phyloP scores from a whole-genome alignment of 352 stramenopile genomes.

The Chrysophaeum taylorii region DNA sequence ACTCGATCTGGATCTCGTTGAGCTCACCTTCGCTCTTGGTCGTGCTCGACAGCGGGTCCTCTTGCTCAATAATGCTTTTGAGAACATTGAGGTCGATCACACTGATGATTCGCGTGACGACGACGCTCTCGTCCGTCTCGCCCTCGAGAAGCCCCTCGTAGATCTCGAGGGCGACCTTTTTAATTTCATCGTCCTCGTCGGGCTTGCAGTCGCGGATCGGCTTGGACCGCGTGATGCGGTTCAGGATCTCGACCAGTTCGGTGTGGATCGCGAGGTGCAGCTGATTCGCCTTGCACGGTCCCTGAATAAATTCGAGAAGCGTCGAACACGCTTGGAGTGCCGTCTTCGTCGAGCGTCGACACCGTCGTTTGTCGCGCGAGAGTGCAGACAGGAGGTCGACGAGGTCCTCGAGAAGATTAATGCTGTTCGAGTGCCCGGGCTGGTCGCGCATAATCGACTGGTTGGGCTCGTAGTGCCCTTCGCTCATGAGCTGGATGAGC shows the following conservation, averaged over 20 bases:
- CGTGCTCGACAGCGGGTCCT: conserved; percentile 8
- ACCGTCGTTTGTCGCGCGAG: conserved; percentile 23
- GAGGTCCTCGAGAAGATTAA: conserved; percentile 33
- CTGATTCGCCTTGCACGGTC: conserved; percentile 31
- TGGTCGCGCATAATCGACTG: conserved; percentile 33
- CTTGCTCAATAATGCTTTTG: conserved; percentile 26
- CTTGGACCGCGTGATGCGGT: conserved; percentile 29
- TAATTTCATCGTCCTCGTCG: conserved; percentile 28
- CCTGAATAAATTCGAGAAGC: conserved; percentile 34
- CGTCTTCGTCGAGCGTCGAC: conserved; percentile 23
- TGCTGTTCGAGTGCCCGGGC: conserved; percentile 14
- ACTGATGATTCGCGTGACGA: conserved; percentile 29
- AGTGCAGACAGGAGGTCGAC: conserved; percentile 28
- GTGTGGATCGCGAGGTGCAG: conserved; percentile 30
- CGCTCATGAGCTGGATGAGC: conserved; percentile 31
- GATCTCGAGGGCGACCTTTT: conserved; percentile 31
- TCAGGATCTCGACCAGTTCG: conserved; percentile 33
- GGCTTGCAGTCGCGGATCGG: conserved; percentile 23
- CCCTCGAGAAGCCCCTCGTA: conserved; percentile 33
- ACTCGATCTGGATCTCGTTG: conserved; percentile 26
- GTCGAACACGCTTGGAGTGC: conserved; percentile 17
- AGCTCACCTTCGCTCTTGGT: conserved; percentile 16
- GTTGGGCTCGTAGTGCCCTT: conserved; percentile 30
- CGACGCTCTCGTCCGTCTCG: conserved; percentile 22
- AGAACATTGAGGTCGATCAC: conserved; percentile 34